Conservation (phyloP, 2,329 filamentous ascomycete species). For the Neospermospora avenae region DNA sequence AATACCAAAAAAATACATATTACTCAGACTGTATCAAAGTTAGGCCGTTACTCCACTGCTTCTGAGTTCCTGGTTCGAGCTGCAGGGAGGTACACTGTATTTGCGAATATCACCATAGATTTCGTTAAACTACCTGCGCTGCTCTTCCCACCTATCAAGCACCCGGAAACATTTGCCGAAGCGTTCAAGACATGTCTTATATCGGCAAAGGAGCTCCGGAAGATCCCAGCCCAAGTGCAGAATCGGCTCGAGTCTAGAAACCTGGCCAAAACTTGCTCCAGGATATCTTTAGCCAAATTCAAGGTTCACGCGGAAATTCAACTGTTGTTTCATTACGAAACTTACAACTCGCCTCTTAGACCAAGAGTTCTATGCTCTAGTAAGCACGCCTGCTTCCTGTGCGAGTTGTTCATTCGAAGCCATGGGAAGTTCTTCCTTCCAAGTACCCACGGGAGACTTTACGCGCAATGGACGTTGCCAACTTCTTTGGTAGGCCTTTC, state of each 20-base stretch:
- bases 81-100: neutral
- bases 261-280: neutral
- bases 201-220: neutral
- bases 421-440: constrained; percentile 9
- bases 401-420: constrained; percentile 11
- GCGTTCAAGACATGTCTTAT: neutral
- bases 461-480: constrained; percentile 11
- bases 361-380: constrained; percentile 15
- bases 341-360: neutral
- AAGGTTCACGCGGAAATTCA: constrained; percentile 17
- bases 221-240: neutral
- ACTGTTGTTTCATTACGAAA: constrained; percentile 13
- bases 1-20: neutral
- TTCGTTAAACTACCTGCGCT: neutral
- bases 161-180: neutral
- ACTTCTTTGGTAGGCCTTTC: neutral
- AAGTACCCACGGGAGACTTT: constrained; percentile 12
- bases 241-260: neutral
- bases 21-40: neutral
- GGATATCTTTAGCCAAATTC: neutral
- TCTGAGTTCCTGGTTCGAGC: neutral
- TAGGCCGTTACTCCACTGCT: neutral
- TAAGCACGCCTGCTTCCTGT: constrained; percentile 15
- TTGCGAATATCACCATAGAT: neutral
- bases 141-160: neutral